A percentile compares a stretch with the other conserved stretches of the same genome.
phyloP scores from a whole-genome alignment of 2,329 filamentous ascomycete genomes.

The Alternaria sp. region DNA sequence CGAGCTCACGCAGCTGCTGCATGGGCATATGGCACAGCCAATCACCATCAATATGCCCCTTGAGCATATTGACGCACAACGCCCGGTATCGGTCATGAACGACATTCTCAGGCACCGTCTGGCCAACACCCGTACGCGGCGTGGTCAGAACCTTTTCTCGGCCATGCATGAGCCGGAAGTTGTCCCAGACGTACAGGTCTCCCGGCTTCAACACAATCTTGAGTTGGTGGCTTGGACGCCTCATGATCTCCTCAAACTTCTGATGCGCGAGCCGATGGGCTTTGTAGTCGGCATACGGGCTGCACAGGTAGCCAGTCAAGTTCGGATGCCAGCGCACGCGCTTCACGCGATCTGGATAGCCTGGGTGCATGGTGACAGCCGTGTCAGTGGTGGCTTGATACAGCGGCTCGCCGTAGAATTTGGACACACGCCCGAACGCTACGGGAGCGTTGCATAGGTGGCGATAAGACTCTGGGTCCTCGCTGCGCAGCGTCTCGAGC shows the following conservation, averaged over 20 bases:
- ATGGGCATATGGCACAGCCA: neutral
- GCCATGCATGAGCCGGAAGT: neutral
- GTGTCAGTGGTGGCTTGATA: neutral
- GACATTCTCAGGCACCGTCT: neutral
- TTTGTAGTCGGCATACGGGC: neutral
- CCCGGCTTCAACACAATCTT: neutral
- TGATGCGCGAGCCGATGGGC: neutral
- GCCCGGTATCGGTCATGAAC: neutral
- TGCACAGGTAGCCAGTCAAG: neutral
- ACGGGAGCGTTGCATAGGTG: neutral
- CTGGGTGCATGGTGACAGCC: neutral
- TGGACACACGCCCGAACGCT: neutral
- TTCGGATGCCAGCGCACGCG: neutral
- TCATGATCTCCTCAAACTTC: neutral
- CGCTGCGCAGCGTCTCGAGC: neutral
- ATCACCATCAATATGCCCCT: neutral
- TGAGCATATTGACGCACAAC: neutral
- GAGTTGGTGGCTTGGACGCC: neutral
- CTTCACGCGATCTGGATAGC: neutral
- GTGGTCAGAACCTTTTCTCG: neutral
- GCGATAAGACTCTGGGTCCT: neutral
- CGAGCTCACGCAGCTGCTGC: neutral
- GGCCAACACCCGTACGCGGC: neutral
- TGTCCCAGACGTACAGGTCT: neutral
- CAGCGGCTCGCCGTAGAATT: neutral